Evolutionary conservation across 2,329 filamentous ascomycete genomes (phyloP), one percentile per base, ranked within the genome.

Genomic region (Aspergillus sp.): DNA sequence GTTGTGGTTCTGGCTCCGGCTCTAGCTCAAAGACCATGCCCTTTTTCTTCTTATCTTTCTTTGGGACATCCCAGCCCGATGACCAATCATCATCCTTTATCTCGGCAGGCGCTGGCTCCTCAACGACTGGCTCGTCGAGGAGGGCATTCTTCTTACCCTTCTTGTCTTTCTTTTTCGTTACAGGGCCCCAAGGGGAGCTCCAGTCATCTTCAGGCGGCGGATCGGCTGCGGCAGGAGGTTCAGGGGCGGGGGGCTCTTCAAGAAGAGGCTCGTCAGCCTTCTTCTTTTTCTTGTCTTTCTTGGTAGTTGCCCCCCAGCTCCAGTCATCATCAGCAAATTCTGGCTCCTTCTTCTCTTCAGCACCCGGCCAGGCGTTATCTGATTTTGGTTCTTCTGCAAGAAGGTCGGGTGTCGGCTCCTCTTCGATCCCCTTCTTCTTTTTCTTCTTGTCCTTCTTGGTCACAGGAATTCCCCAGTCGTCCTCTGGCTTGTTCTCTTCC

Each of bases 381-480:
- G 51, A 61, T 25, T 71, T 63, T 43, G 69, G 59, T 17, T 68
- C 69, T 28, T 68, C 62, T 5, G 65, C 60, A 32, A 67, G 63
- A 9, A 66, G 60, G 52, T 68, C 69, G 4, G 65, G 59, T 1
- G 36, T 57, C 4, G 45, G 50, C 41, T 72, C 67, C 17, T 72
- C 66, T 15, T 69, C 57, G 9, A 62, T 17, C 21, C 19, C 57
- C 28, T 64, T 63, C 63, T 80, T 80, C 67, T 72, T 73, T 58
- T 82, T 82, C 66, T 82, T 83, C 64, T 80, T 78, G 47, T 78
- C 73, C 54, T 81, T 80, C 63, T 78, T 84, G 43, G 71, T 66
- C 36, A 61, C 51, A 17, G 71, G 63, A 59, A 80, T 76, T 21
- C 68, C 75, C 75, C 75, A 77, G 38, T 76, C 73, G 36, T 79